These are phyloP conservation scores for Collybia nuda DNA, from an alignment of 768 basidiomycete species.

Conservation along the genomic window DNA sequence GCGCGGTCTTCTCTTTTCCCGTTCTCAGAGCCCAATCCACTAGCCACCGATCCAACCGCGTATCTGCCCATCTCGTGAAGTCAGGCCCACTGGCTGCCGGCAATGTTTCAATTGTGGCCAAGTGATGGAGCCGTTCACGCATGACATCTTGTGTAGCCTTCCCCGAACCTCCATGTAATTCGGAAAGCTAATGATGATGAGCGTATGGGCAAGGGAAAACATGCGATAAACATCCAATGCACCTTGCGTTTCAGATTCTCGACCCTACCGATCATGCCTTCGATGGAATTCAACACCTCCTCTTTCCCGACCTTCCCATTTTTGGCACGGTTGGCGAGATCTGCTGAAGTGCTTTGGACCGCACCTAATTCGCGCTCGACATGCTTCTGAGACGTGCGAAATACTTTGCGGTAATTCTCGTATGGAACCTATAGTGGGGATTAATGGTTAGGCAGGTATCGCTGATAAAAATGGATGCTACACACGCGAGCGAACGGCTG, in stretches of 20 bases:
- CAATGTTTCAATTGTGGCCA: constrained; percentile 62
- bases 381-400: constrained; percentile 76
- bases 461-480: neutral
- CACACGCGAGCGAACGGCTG: constrained; percentile 78
- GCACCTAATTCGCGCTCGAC: constrained; percentile 77
- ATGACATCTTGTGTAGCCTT: constrained; percentile 71
- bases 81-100: constrained; percentile 51
- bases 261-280: constrained; percentile 74
- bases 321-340: constrained; percentile 52
- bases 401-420: constrained; percentile 88
- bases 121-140: constrained; percentile 71
- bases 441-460: constrained; percentile 2
- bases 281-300: constrained; percentile 60
- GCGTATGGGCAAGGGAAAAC: constrained; percentile 1
- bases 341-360: constrained; percentile 54
- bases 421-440: constrained; percentile 67
- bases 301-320: constrained; percentile 39
- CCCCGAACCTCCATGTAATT: constrained; percentile 46
- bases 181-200: constrained; percentile 34
- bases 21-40: constrained; percentile 89
- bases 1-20: constrained; percentile 77
- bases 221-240: constrained; percentile 9
- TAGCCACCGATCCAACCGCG: constrained; percentile 82
- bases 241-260: constrained; percentile 91
- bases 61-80: constrained; percentile 77